These are phyloP conservation scores for Thalassiosira gravida DNA, from an alignment of 352 stramenopile genomes.

Conservation along the genomic window DNA sequence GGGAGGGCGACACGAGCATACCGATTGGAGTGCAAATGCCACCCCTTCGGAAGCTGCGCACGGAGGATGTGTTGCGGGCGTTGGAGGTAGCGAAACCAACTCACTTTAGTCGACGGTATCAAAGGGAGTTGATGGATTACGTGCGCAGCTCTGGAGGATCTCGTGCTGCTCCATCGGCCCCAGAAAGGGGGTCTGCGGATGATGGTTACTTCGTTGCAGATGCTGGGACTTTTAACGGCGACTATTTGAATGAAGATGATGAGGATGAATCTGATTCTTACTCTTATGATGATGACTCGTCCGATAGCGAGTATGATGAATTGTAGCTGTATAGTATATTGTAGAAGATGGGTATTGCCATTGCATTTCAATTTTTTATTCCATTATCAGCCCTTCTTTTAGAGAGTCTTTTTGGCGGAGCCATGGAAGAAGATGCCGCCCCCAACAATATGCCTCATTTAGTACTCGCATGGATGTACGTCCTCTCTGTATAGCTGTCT, in stretches of 20 bases:
- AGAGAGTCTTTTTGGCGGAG: no score
- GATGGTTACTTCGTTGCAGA: constrained; percentile 26
- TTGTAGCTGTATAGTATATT: constrained; percentile 4
- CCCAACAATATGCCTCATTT: no score
- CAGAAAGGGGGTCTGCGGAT: constrained; percentile 13
- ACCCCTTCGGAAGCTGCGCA: constrained; percentile 51
- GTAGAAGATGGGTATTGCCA: constrained; percentile 6
- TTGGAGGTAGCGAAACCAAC: constrained; percentile 53
- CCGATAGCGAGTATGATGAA: constrained; percentile 43
- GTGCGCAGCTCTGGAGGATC: constrained; percentile 35
- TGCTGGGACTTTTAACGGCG: constrained; percentile 10
- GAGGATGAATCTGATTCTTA: constrained; percentile 32
- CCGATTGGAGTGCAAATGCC: constrained; percentile 21
- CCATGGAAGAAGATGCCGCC: no score
- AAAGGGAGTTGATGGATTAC: constrained; percentile 55
- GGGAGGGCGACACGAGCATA: neutral
- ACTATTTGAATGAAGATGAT: constrained; percentile 20
- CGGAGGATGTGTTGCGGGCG: constrained; percentile 59
- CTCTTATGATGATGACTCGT: constrained; percentile 44
- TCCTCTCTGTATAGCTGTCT: no score
- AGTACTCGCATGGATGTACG: no score
- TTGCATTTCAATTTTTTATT: neutral
- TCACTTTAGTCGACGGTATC: constrained; percentile 54
- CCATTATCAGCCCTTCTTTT: neutral
- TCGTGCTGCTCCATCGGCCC: constrained; percentile 16